Evolutionary conservation across 2,329 filamentous ascomycete genomes (phyloP), one percentile per base, ranked within the genome.

Genomic region (Periglandula ipomoeae): DNA sequence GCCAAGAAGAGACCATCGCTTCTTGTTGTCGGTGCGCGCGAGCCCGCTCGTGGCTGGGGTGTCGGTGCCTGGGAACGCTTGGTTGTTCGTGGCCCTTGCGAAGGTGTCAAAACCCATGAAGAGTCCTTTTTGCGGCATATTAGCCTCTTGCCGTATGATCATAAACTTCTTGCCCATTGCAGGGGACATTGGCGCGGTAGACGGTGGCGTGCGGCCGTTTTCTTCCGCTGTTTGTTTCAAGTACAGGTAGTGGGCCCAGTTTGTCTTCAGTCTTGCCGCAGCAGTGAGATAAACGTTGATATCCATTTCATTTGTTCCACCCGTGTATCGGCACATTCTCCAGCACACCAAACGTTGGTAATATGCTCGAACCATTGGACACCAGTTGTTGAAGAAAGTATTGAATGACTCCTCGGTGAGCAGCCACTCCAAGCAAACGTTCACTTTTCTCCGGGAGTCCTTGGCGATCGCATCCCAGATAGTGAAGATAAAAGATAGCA

Each of bases 281-380:
- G 89, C 77, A 1, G 78, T 73, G 50, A 79, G 69, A 58, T 89
- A 84, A 50, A 94, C 87, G 56, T 76, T 75, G 83, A 75, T 66
- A 61, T 93, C 86, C 37, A 79, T 64, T 24, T 81, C 75, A 40
- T 79, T 78, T 20, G 79, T 72, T 42, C 76, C 78, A 15, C 84
- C 87, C 46, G 82, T 79, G 59, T 85, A 86, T 53, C 90, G 78
- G 55, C 86, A 91, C 43, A 96, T 72, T 51, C 89, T 81, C 90
- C 90, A 96, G 66, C 89, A 95, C 20, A 95, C 67, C 44, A 96
- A 70, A 42, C 90, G 87, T 78, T 95, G 93, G 62, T 85, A 96
- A 65, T 95, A 96, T 13, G 89, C 85, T 52, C 90, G 80, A 20
- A 95, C 88, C 90, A 95, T 95, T 0, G 90, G 89, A 60, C 88